Conservation (phyloP, 164 flowering plant genomes). For the Malania oleifera region DNA sequence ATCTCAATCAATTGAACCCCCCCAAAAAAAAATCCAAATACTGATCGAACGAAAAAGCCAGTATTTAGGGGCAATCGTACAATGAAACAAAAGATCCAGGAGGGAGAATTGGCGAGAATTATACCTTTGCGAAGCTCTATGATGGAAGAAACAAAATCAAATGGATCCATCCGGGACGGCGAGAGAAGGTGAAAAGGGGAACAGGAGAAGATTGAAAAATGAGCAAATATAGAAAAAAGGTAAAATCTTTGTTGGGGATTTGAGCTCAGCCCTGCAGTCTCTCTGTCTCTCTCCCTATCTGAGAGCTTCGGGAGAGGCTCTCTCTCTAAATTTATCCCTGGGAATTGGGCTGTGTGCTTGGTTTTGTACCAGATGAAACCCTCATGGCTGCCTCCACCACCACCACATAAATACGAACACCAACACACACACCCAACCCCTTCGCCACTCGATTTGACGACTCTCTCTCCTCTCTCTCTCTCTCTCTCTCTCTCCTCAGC, state of each 20-base stretch:
- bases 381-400: too few species aligned
- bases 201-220: neutral
- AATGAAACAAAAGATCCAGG: conserved; percentile 10
- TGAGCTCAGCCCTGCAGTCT: too few species aligned
- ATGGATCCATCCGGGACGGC: conserved; percentile 31
- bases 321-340: too few species aligned
- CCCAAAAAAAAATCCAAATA: neutral
- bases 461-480: neutral
- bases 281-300: too few species aligned
- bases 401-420: too few species aligned
- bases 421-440: too few species aligned
- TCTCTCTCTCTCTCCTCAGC: neutral
- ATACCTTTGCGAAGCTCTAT: conserved; percentile 40
- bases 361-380: too few species aligned
- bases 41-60: neutral
- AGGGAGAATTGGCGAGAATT: neutral
- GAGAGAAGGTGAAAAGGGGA: neutral
- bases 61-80: neutral
- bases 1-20: conserved; percentile 9
- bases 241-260: neutral
- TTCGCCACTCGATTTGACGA: neutral
- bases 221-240: neutral
- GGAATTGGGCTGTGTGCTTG: too few species aligned
- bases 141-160: conserved; percentile 26
- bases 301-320: too few species aligned